Evolutionary conservation across 345 rosid species (phyloP).

Genomic region (Moringa oleifera): DNA sequence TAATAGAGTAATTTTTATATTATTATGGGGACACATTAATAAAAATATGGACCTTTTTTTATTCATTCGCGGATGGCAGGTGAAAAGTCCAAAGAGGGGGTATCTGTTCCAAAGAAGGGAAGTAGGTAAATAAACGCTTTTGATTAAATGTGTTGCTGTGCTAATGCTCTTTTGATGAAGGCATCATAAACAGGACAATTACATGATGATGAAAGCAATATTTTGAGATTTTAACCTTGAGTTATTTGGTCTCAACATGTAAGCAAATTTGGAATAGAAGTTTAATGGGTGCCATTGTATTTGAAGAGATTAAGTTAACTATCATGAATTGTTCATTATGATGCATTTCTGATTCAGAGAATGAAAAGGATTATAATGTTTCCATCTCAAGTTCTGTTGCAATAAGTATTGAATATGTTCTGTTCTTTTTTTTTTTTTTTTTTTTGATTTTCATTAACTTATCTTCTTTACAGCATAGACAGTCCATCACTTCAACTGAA

Average conservation of each 20-base stretch:
- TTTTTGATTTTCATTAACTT: too few species aligned
- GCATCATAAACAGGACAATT: slow-evolving; percentile 32
- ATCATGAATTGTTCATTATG: neutral
- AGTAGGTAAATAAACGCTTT: slow-evolving; percentile 97
- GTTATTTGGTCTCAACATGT: slow-evolving; percentile 7
- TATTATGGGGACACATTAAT: slow-evolving; percentile 65
- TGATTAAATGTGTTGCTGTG: slow-evolving; percentile 48
- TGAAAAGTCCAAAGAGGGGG: slow-evolving; percentile 99
- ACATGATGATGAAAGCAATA: slow-evolving; percentile 17
- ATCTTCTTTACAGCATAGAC: too few species aligned
- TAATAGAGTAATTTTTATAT: slow-evolving; percentile 44
- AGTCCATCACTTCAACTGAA: too few species aligned
- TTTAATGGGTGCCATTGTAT: slow-evolving; percentile 7
- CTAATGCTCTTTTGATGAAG: slow-evolving; percentile 31
- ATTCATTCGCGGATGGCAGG: slow-evolving; percentile 99
- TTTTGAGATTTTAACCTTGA: slow-evolving; percentile 19
- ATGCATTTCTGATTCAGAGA: neutral
- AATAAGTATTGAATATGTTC: too few species aligned
- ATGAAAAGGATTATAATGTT: neutral
- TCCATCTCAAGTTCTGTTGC: neutral
- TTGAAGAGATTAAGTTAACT: slow-evolving; percentile 7
- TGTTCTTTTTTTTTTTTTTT: too few species aligned
- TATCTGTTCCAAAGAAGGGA: slow-evolving; percentile 98
- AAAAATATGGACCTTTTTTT: slow-evolving; percentile 87
- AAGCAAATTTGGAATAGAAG: slow-evolving; percentile 11